Evolutionary conservation across 768 basidiomycete genomes (phyloP).

Genomic region (Lentinus brumalis): DNA sequence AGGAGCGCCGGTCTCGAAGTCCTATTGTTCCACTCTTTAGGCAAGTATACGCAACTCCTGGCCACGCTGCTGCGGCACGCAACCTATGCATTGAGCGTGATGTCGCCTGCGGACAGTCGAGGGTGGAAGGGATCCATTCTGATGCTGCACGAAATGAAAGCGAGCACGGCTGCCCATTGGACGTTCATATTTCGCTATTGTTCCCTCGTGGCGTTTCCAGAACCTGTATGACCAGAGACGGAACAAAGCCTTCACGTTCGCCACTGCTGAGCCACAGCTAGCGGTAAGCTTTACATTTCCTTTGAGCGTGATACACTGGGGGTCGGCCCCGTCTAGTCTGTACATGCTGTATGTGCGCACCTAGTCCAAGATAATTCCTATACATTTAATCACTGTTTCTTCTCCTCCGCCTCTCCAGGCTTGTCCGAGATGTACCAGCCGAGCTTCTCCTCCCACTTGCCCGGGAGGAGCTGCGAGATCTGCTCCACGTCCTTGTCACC

Average conservation of each 20-base stretch:
- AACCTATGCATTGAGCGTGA: neutral
- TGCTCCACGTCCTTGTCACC: slow-evolving; percentile 99
- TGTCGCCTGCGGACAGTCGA: neutral
- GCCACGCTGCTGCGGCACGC: neutral
- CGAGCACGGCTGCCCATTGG: neutral
- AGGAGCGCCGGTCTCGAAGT: neutral
- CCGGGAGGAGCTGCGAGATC: slow-evolving; percentile 89
- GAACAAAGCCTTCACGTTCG: neutral
- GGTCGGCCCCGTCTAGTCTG: neutral
- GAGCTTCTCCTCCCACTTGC: slow-evolving; percentile 90
- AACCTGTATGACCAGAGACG: neutral
- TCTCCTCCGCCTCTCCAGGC: neutral
- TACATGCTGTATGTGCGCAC: neutral
- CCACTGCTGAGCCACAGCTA: neutral
- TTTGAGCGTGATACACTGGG: neutral
- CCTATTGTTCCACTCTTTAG: neutral
- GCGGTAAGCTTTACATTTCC: neutral
- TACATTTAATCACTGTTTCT: neutral
- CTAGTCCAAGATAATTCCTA: too few relatives aligned
- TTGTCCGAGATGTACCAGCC: slow-evolving; percentile 60
- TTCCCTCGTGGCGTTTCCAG: neutral
- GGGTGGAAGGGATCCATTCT: neutral
- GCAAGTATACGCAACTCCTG: neutral
- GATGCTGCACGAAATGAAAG: neutral
- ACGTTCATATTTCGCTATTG: neutral